These are phyloP conservation scores for Dacryopinax primogenitus DNA, from an alignment of 768 basidiomycete species.

Conservation along the genomic window DNA sequence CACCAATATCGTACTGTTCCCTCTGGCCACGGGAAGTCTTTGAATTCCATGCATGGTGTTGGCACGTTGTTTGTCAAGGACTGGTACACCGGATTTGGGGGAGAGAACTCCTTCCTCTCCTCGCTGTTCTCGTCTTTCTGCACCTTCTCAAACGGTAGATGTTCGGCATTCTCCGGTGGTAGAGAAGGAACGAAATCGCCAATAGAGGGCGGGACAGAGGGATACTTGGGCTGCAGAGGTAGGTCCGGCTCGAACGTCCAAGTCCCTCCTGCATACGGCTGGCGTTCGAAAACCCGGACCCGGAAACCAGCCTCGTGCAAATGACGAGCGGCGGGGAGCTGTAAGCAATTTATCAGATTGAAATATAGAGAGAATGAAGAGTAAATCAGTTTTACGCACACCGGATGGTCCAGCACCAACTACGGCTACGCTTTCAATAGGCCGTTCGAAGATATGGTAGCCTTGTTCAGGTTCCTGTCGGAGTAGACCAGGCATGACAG, in stretches of 20 bases:
- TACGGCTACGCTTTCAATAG: conserved; percentile 19
- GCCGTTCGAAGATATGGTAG: conserved; percentile 15
- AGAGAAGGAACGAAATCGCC: conserved; percentile 17
- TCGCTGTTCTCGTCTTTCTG: background rate
- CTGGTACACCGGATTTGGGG: conserved; percentile 20
- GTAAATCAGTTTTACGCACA: background rate
- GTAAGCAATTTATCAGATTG: background rate
- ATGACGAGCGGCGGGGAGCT: conserved; percentile 17
- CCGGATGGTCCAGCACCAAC: conserved; percentile 22
- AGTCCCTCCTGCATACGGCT: conserved; percentile 18
- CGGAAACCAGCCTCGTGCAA: conserved; percentile 19
- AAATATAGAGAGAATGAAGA: background rate
- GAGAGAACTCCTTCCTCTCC: conserved; percentile 15
- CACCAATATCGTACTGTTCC: conserved; percentile 11
- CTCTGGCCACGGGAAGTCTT: conserved; percentile 20
- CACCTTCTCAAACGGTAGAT: background rate
- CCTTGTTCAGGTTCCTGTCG: background rate
- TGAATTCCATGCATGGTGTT: conserved; percentile 20
- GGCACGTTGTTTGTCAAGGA: conserved; percentile 21
- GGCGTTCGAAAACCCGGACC: conserved; percentile 20
- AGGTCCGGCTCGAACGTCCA: conserved; percentile 18
- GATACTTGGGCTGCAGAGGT: conserved; percentile 15
- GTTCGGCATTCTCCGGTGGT: background rate
- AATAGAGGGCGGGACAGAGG: conserved; percentile 19
- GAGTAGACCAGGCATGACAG: background rate